Evolutionary conservation across 1,139 yeast genomes (phyloP).

Genomic region (Nakaseomyces sp.): DNA sequence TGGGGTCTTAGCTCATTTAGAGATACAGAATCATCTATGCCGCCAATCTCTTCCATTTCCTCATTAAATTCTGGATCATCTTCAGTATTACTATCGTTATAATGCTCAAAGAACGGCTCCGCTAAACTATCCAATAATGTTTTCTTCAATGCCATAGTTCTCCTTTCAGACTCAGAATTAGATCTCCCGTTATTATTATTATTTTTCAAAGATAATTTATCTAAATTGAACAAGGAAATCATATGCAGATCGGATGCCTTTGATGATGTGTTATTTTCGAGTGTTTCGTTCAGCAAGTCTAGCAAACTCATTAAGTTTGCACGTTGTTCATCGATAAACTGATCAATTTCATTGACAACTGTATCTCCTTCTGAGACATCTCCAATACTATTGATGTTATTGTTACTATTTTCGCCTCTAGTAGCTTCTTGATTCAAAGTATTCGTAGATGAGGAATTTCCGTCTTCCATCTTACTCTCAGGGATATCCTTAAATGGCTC

Average conservation of each 20-base stretch:
- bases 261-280: constrained; percentile 29
- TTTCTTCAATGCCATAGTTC: constrained; percentile 33
- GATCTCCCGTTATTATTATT: constrained; percentile 33
- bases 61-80: constrained; percentile 9
- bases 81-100: constrained; percentile 24
- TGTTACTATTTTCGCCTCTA: constrained; percentile 4
- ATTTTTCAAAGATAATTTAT: constrained; percentile 36
- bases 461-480: not conserved
- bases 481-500: constrained; percentile 9
- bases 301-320: constrained; percentile 23
- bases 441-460: not conserved
- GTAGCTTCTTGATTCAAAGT: constrained; percentile 1
- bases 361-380: constrained; percentile 7
- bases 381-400: constrained; percentile 7
- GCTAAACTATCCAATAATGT: constrained; percentile 60
- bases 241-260: constrained; percentile 33
- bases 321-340: constrained; percentile 18
- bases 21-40: constrained; percentile 10
- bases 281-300: constrained; percentile 30
- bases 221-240: constrained; percentile 28
- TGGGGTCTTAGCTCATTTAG: constrained; percentile 14
- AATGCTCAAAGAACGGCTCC: constrained; percentile 57
- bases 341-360: constrained; percentile 2
- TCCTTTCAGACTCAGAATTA: constrained; percentile 4
- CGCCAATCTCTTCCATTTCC: constrained; percentile 10